Conservation (phyloP, 371 early-diverging fungal genomes). For the Smittium culicis region DNA sequence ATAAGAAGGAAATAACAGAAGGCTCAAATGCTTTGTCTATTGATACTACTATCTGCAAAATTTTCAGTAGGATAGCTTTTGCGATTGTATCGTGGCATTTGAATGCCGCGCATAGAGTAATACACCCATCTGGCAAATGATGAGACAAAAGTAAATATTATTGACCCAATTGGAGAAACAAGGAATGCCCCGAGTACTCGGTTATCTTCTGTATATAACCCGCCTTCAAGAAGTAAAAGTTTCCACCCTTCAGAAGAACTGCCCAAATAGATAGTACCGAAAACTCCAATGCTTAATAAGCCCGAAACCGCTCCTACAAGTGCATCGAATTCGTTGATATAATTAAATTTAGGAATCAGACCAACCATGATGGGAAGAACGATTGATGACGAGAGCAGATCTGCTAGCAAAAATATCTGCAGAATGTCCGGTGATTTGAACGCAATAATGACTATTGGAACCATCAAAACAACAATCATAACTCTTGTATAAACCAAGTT, state of each 20-base stretch:
- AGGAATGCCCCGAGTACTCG: conserved; percentile 34
- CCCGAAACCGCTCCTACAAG: conserved; percentile 31
- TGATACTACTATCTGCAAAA: too few relatives aligned
- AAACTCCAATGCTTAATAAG: conserved; percentile 25
- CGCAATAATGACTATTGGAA: conserved; percentile 28
- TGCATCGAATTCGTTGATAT: conserved; percentile 30
- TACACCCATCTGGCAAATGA: conserved; percentile 20
- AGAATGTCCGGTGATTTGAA: conserved; percentile 26
- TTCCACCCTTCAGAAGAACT: conserved; percentile 28
- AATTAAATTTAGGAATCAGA: conserved; percentile 18
- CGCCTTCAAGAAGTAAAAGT: conserved; percentile 25
- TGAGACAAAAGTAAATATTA: conserved; percentile 22
- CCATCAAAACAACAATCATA: conserved; percentile 23
- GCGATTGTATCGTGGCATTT: neutral
- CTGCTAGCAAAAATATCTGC: conserved; percentile 31
- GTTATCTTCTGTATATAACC: conserved; percentile 30
- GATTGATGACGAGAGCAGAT: conserved; percentile 30
- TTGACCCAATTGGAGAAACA: conserved; percentile 30
- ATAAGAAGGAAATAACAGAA: too few relatives aligned
- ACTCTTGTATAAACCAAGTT: conserved; percentile 24
- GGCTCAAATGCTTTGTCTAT: too few relatives aligned
- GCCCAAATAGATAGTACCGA: conserved; percentile 30
- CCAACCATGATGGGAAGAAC: conserved; percentile 30
- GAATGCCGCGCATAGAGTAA: conserved; percentile 20
- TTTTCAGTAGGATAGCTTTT: too few relatives aligned